phyloP scores from a whole-genome alignment of 176 grass and related monocot species.

The Pontederia paniculata region DNA sequence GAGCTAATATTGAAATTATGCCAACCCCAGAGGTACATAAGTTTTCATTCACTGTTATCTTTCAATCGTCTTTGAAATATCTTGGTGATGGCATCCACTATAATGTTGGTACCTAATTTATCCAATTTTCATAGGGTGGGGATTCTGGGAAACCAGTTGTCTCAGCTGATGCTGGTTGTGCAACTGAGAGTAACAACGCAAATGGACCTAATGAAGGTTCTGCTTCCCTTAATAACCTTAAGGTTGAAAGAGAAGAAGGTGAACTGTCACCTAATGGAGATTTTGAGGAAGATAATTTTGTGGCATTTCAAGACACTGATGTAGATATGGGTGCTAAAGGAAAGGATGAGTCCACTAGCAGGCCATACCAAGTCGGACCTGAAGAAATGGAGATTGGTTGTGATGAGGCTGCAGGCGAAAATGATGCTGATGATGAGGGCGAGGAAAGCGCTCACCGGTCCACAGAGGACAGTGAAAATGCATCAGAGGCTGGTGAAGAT shows the following conservation, averaged over 20 bases:
- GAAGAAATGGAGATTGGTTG: conserved; percentile 32
- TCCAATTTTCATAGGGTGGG: conserved; percentile 22
- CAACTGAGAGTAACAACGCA: conserved; percentile 38
- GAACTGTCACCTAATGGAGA: conserved; percentile 94
- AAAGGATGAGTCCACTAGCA: conserved; percentile 44
- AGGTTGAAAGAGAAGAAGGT: conserved; percentile 97
- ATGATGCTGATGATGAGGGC: conserved; percentile 78
- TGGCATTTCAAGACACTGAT: conserved; percentile 47
- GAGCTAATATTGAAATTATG: conserved; percentile 33
- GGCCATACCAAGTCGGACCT: conserved; percentile 39
- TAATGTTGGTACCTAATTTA: not conserved
- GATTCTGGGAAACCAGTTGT: conserved; percentile 19
- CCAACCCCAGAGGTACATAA: conserved; percentile 45
- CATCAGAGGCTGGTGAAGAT: conserved; percentile 86
- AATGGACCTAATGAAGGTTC: conserved; percentile 35
- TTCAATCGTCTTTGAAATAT: not conserved
- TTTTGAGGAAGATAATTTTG: conserved; percentile 89
- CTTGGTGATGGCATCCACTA: not conserved
- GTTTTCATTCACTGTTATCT: not conserved
- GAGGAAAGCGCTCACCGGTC: conserved; percentile 89
- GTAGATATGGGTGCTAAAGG: conserved; percentile 27
- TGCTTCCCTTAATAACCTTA: conserved; percentile 29
- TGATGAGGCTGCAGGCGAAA: conserved; percentile 55
- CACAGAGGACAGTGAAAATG: conserved; percentile 91
- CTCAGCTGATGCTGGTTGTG: conserved; percentile 38